Evolutionary conservation across 176 grass and related monocot species (phyloP), one percentile per base, ranked within the genome.

Genomic region (Lolium rigidum): DNA sequence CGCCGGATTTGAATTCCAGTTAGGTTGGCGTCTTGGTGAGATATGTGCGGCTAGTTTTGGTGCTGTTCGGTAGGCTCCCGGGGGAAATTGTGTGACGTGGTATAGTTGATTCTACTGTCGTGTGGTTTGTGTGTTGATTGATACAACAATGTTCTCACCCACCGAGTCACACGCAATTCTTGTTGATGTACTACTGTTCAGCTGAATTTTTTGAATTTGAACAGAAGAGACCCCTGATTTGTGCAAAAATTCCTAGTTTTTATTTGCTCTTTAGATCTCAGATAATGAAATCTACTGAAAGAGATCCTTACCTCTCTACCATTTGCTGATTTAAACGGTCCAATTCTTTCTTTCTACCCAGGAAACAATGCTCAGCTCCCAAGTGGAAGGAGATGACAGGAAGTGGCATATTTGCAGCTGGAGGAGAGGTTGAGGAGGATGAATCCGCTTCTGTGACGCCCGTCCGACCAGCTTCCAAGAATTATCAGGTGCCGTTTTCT

Each of bases 331-430:
- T 64, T 80, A 38, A 31, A 14, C 8, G 31, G 21, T 58, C n/a
- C n/a, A 41, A 5, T 43, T 38, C 11, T 28, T 74, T n/a, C 39
- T 63, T 87, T 75, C 4, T 6, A 15, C 73, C 68, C 78, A 98
- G 95, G 91, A 98, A 98, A 92, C 91, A 91, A 87, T 98, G 95
- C 54, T 98, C 93, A 10, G 95, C 90, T 84, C 91, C 95, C 24
- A 97, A 97, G 80, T 93, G 92, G 91, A 97, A 97, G 84, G 95
- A 98, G 89, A 98, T 98, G 93, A 92, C 93, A 83, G 95, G 95
- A 25, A 95, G 95, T 64, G 95, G 95, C 20, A 98, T 98, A 83
- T 98, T 98, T 84, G 83, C 87, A 72, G 85, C 87, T 79, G 90
- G 67, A 48, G 85, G 87, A 4, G 91, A 90, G 81, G 87, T 72